Evolutionary conservation across 257 asterid genomes (phyloP).

Genomic region (Capsicum chinense): DNA sequence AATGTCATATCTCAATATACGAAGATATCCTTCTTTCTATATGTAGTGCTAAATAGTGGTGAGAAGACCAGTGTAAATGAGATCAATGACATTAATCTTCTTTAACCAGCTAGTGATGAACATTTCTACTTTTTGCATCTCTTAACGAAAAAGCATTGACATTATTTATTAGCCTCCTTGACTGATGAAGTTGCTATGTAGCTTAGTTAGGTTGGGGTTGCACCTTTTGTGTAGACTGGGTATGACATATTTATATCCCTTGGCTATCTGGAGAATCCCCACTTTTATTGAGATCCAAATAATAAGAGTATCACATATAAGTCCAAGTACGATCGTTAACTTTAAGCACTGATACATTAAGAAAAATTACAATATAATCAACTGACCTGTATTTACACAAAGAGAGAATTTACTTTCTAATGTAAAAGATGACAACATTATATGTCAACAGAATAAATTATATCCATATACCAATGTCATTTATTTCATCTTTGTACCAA

Average conservation of each 20-base stretch:
- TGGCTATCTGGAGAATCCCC: no score
- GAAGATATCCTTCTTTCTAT: no score
- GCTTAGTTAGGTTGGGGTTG: neutral
- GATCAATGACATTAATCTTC: no score
- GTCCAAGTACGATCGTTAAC: neutral
- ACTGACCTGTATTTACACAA: no score
- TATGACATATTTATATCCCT: no score
- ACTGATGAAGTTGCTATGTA: neutral
- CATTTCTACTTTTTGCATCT: no score
- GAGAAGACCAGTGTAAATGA: no score
- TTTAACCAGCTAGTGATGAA: neutral
- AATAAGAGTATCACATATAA: neutral
- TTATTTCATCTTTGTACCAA: neutral
- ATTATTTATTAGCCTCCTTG: neutral
- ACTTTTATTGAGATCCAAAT: no score
- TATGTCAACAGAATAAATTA: neutral
- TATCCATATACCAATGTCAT: neutral
- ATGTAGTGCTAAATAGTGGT: no score
- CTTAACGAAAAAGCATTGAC: neutral
- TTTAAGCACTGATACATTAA: neutral
- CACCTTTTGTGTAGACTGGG: neutral
- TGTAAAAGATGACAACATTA: neutral
- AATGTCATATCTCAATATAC: no score
- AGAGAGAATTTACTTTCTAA: neutral
- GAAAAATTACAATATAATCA: no score